Conservation (phyloP, 2,329 filamentous ascomycete species). For the Stachybotrys elegans region DNA sequence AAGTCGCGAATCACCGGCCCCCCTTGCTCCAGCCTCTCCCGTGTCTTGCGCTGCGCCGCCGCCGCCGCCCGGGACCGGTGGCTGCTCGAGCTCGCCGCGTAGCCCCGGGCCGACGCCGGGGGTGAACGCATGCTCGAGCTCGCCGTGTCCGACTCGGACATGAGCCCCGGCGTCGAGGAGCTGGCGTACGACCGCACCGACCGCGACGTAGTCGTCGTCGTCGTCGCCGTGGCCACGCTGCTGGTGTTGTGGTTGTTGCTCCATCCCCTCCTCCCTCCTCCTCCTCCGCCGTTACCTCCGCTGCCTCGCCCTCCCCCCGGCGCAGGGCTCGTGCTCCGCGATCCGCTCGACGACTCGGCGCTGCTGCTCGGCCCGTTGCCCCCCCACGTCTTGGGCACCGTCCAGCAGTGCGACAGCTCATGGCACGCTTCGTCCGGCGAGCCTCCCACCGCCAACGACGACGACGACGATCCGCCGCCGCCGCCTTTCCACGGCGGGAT, state of each 20-base stretch:
- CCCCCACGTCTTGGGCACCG: slow-evolving; percentile 25
- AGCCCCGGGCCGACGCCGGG: background rate
- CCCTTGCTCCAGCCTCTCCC: background rate
- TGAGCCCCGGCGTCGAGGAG: background rate
- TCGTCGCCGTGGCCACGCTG: no score
- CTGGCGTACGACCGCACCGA: slow-evolving; percentile 1
- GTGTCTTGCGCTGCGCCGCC: background rate
- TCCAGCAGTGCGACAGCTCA: slow-evolving; percentile 50
- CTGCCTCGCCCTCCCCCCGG: background rate
- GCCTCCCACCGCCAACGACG: slow-evolving; percentile 3
- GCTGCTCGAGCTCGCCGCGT: background rate
- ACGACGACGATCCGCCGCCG: background rate
- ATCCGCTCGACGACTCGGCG: slow-evolving; percentile 2
- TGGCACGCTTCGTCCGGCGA: slow-evolving; percentile 35
- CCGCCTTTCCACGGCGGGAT: slow-evolving; percentile 48
- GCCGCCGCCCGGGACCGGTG: background rate
- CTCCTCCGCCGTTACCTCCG: background rate
- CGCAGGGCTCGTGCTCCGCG: slow-evolving; percentile 8
- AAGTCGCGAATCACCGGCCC: slow-evolving; percentile 9
- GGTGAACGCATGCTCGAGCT: background rate
- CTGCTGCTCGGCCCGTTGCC: slow-evolving; percentile 24
- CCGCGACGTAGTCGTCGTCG: background rate
- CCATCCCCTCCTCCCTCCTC: background rate
- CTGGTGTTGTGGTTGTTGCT: no score
- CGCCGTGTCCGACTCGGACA: slow-evolving; percentile 1